Evolutionary conservation across 2,329 filamentous ascomycete species (phyloP).

Genomic region (Fusarium bulbicola): DNA sequence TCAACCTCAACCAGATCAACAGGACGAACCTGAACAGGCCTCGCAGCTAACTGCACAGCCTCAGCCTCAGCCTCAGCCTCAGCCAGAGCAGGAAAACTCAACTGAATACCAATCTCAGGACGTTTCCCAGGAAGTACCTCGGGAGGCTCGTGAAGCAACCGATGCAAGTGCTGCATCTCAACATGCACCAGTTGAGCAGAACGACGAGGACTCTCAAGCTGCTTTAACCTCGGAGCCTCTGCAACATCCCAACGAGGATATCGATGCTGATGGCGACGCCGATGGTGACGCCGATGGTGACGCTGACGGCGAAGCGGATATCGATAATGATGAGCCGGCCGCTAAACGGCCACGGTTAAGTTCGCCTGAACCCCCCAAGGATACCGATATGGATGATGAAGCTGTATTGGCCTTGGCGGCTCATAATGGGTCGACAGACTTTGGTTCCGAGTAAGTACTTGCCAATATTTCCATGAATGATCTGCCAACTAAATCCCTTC

Average conservation of each 20-base stretch:
- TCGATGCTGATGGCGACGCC: conserved; percentile 47
- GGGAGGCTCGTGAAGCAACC: conserved; percentile 15
- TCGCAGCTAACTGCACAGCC: background rate
- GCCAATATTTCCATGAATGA: background rate
- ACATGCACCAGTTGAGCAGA: background rate
- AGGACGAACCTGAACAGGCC: background rate
- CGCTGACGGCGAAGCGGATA: conserved; percentile 37
- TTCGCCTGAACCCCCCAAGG: conserved; percentile 43
- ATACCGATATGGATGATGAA: conserved; percentile 56
- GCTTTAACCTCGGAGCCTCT: conserved; percentile 11
- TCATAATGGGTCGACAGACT: conserved; percentile 53
- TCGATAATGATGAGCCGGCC: conserved; percentile 50
- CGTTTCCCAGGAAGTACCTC: conserved; percentile 14
- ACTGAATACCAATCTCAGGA: background rate
- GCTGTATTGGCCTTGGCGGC: conserved; percentile 59
- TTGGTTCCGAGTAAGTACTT: conserved; percentile 53
- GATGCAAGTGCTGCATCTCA: conserved; percentile 8
- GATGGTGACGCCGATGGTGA: conserved; percentile 40
- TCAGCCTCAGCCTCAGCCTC: background rate
- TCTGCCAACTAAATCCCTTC: conserved; percentile 4
- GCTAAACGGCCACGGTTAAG: conserved; percentile 54
- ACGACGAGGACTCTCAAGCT: conserved; percentile 7
- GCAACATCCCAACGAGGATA: conserved; percentile 24
- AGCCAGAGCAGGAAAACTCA: background rate
- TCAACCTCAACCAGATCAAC: background rate